Percentiles rank a stretch among this genome's conserved stretches.
Evolutionary conservation across 257 asterid species (phyloP).

Genomic region (Salvia rosmarinus): DNA sequence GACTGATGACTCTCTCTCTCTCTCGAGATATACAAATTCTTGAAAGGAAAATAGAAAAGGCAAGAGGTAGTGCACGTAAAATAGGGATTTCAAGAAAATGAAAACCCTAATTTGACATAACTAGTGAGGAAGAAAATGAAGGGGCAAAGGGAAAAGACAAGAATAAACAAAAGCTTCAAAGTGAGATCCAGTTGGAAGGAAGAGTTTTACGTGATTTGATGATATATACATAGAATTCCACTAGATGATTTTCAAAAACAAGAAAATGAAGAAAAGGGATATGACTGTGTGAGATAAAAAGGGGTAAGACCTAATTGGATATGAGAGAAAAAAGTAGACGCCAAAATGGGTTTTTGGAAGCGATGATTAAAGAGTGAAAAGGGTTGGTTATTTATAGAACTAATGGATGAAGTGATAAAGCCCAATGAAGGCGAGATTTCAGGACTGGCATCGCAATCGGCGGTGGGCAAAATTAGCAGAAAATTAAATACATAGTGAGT

Average conservation of each 20-base stretch:
- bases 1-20: conserved; percentile 35
- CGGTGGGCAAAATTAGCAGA: conserved; percentile 40
- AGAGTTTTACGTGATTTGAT: neutral
- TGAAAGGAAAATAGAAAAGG: neutral
- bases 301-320: no score
- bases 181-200: conserved; percentile 32
- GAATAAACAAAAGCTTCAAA: conserved; percentile 25
- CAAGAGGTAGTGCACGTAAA: neutral
- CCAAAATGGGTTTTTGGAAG: neutral
- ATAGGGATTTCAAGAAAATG: neutral
- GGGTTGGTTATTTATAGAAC: conserved; percentile 46
- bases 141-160: neutral
- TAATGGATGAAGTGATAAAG: conserved; percentile 28
- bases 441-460: conserved; percentile 55
- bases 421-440: conserved; percentile 39
- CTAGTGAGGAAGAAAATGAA: conserved; percentile 4
- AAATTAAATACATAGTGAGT: conserved; percentile 40
- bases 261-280: neutral
- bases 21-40: neutral
- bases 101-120: conserved; percentile 45
- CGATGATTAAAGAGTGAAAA: conserved; percentile 26
- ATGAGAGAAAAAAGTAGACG: conserved; percentile 11
- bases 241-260: neutral
- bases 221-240: neutral
- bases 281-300: neutral